Base-by-base conservation (phyloP, 139 green algal species). In the Chlamydomonas asymmetrica region DNA sequence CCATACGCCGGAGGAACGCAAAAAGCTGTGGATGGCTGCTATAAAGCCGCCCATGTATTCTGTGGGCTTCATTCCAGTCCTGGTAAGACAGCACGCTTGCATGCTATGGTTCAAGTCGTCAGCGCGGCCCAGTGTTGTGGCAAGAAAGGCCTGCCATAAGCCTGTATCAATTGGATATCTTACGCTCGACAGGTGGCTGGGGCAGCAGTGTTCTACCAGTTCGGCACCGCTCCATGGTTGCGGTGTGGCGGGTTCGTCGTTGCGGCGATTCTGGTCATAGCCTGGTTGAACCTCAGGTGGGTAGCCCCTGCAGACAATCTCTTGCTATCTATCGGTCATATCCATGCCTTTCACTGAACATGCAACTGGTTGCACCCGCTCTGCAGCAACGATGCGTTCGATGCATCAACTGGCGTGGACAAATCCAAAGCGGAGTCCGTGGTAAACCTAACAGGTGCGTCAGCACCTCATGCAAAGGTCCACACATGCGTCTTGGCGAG, bases 1-100 rank as follows among this genome's bases (percentile, higher is more conserved):
- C n/a, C n/a, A n/a, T n/a, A n/a, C n/a, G n/a, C n/a, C n/a, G n/a
- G n/a, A n/a, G 37, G 65, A 76, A 49, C 16, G 66, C 27, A 68
- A 64, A 43, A 67, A 66, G 41, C 87, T 98, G 37, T 98, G 93
- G 93, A 88, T 88, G 64, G 78, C 74, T 16, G 93, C 92, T 25
- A 90, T 97, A 61, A 98, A 98, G 85, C 84, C 88, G 6, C 93
- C 93, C 48, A 98, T 98, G 91, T 98, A 97, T 78, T 93, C 93
- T 2, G 95, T 98, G 0, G 92, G 85, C 10, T 75, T 95, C n/a
- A 84, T 93, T 5, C 94, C 93, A 29, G 87, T 98, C 10, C 52
- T 96, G 80, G 93, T 97, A 66, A 79, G 86, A 13, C n/a, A n/a
- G n/a, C n/a, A n/a, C n/a, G n/a, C n/a, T n/a, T n/a, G n/a, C n/a